Evolutionary conservation across 805 yeast genomes (phyloP).

Genomic region (Candida namnaoensis): DNA sequence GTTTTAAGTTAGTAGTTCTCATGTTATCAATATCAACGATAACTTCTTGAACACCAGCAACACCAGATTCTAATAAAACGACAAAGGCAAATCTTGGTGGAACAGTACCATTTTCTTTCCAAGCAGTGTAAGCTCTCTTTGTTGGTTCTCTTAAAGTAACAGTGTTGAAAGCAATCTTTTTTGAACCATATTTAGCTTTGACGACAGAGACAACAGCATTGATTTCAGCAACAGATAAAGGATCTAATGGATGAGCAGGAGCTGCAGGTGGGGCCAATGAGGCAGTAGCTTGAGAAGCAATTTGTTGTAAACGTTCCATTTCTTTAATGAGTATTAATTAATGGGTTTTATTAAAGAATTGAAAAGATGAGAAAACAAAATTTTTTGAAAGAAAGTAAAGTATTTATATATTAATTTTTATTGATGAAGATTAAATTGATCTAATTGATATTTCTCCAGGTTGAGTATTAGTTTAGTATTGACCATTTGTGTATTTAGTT

Average conservation of each 20-base stretch:
- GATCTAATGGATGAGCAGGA: constrained; percentile 66
- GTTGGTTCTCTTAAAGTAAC: constrained; percentile 66
- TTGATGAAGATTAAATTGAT: too few relatives aligned
- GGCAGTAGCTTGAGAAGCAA: constrained; percentile 54
- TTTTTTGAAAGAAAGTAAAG: too few relatives aligned
- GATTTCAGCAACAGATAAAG: constrained; percentile 57
- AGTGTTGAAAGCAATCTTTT: constrained; percentile 50
- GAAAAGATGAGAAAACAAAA: too few relatives aligned
- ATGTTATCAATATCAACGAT: constrained; percentile 47
- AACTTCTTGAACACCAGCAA: constrained; percentile 63
- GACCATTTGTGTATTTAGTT: too few relatives aligned
- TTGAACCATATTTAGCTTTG: constrained; percentile 37
- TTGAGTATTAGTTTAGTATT: too few relatives aligned
- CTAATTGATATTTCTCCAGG: too few relatives aligned
- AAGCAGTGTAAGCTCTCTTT: constrained; percentile 50
- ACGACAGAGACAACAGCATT: constrained; percentile 45
- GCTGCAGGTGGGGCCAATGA: constrained; percentile 42
- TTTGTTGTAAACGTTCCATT: constrained; percentile 59
- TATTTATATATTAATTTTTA: too few relatives aligned
- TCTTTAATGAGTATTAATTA: constrained; percentile 9
- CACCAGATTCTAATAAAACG: constrained; percentile 51
- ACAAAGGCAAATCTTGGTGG: constrained; percentile 67
- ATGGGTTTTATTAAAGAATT: background rate
- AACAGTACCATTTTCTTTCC: constrained; percentile 56
- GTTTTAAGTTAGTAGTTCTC: constrained; percentile 36